phyloP scores from a whole-genome alignment of 225 moss, liverwort and hornwort species.

The Pleurozium schreberi region DNA sequence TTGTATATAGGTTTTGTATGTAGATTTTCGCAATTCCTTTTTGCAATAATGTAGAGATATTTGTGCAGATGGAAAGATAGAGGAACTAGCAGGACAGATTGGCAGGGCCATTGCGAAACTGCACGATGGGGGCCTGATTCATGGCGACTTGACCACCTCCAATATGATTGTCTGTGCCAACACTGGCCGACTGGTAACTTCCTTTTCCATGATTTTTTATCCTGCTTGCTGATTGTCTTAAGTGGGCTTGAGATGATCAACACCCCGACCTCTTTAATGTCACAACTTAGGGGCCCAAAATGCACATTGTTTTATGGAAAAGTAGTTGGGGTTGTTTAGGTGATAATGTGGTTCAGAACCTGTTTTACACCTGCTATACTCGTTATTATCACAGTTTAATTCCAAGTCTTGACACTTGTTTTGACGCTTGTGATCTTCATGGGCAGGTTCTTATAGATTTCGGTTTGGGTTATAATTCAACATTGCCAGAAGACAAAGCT shows the following conservation, averaged over 20 bases:
- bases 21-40: neutral
- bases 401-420: neutral
- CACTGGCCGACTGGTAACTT: slow-evolving; percentile 58
- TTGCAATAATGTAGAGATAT: neutral
- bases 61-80: slow-evolving; percentile 58
- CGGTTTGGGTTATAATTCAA: slow-evolving; percentile 79
- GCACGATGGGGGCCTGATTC: slow-evolving; percentile 84
- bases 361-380: neutral
- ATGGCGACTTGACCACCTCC: slow-evolving; percentile 91
- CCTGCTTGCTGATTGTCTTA: neutral
- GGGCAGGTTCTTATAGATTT: slow-evolving; percentile 84
- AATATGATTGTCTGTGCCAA: slow-evolving; percentile 75
- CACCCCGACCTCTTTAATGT: neutral
- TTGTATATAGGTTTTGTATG: neutral
- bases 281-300: neutral
- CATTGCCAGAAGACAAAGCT: slow-evolving; percentile 85
- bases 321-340: too few relatives aligned
- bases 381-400: neutral
- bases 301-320: neutral
- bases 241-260: neutral
- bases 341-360: neutral
- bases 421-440: neutral
- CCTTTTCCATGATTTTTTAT: neutral
- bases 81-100: slow-evolving; percentile 67
- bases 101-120: slow-evolving; percentile 69